Base-by-base conservation (phyloP, 352 stramenopile genomes). In the Pythium angustatum region DNA sequence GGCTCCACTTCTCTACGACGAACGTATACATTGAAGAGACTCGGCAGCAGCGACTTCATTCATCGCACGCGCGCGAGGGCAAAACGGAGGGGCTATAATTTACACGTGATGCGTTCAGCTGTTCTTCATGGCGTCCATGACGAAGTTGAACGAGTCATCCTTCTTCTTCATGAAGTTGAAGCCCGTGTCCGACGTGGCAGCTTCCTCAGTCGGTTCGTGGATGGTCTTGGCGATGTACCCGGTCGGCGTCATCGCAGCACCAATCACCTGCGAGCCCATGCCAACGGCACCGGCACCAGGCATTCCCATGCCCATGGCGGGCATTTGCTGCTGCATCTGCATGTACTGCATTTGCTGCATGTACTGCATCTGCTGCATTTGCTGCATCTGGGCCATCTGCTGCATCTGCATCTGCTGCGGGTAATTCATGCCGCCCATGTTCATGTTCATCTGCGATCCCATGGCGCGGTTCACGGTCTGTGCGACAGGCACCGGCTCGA, bases 111-210 rank as follows among this genome's bases (percentile, higher is more conserved):
- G 58, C 38, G 55, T 66, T 74, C 72, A 92, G 69, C 81, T 81
- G 79, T 92, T 92, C 79, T 94, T 94, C 85, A 94, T 94, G 36
- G 84, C 83, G 59, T 94, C 85, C 78, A 90, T 86, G 53, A 94
- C 78, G 64, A 94, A 94, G 79, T 92, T 94, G 70, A 94, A 94
- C 64, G 85, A 94, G 74, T 94, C 85, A 50, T 94, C 83, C 54
- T 88, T 85, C 71, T 88, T 89, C 78, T 93, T 93, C 79, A 94
- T 93, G 61, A 93, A 94, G 51, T 82, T 80, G 54, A 94, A 93
- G 48, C 85, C 77, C 34, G 83, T 86, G 43, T 90, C 77, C 36
- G 69, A 73, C 36, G 77, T 85, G 28, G 77, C 67, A 38, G 83
- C 68, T 59, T 88, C 78, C n/a, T 92, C 83, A 19, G 75, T 80